These are phyloP conservation scores for Thermothielavioides terrestris DNA, from an alignment of 495 filamentous ascomycete species.

Conservation along the genomic window DNA sequence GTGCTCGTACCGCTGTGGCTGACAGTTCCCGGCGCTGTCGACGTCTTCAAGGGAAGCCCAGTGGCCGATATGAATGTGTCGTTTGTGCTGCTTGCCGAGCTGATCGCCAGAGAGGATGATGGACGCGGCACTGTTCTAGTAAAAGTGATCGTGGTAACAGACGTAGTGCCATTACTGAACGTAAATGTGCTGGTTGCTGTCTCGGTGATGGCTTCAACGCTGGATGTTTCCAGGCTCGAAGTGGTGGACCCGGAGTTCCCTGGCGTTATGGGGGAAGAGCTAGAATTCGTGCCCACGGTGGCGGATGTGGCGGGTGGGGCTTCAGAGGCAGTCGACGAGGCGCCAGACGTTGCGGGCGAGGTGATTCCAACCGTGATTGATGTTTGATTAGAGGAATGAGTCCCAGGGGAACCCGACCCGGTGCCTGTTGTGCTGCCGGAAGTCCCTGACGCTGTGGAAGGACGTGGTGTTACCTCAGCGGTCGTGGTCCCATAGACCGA, in stretches of 20 bases:
- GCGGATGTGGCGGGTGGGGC: conserved; percentile 1
- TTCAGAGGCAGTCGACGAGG: neutral
- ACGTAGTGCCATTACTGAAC: neutral
- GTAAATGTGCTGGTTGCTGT: neutral
- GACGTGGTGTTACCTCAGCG: conserved; percentile 10
- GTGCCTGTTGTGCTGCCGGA: neutral
- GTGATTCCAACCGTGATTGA: neutral
- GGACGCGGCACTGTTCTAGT: neutral
- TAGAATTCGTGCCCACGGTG: neutral
- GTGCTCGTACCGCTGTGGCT: neutral
- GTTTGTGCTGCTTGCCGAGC: neutral
- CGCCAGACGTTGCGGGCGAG: neutral
- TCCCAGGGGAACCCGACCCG: neutral
- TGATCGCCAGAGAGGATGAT: neutral
- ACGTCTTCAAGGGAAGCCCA: neutral
- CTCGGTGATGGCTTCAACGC: conserved; percentile 1
- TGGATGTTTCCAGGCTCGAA: neutral
- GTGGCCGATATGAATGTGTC: neutral
- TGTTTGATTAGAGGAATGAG: neutral
- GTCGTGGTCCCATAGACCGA: neutral
- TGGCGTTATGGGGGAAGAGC: neutral
- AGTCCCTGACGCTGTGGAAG: conserved; percentile 12
- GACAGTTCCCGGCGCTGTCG: neutral
- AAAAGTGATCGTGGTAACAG: neutral
- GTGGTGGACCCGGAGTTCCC: neutral